Percentiles rank a stretch among this genome's conserved stretches.
Evolutionary conservation across 495 filamentous ascomycete genomes (phyloP).

Genomic region (Penicillium goetzii): DNA sequence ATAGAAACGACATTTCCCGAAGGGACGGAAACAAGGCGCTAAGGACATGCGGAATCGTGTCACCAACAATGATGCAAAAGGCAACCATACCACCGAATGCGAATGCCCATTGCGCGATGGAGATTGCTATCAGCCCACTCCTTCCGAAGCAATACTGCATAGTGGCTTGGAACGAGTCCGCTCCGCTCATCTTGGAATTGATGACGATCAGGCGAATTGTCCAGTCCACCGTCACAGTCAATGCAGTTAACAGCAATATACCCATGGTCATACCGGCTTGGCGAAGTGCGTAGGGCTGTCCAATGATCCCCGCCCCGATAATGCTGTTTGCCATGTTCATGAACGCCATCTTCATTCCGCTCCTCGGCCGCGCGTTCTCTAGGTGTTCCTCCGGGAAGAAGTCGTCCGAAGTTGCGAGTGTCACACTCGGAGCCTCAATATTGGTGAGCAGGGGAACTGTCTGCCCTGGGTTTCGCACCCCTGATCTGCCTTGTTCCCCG

Average conservation of each 20-base stretch:
- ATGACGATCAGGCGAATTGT: slow-evolving; percentile 95
- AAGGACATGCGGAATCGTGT: slow-evolving; percentile 91
- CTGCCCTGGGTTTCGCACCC: slow-evolving; percentile 42
- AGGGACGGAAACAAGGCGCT: slow-evolving; percentile 79
- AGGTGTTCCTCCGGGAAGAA: slow-evolving; percentile 63
- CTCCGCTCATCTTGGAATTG: slow-evolving; percentile 92
- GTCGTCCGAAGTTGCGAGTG: slow-evolving; percentile 67
- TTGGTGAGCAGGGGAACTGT: slow-evolving; percentile 77
- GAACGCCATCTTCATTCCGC: slow-evolving; percentile 71
- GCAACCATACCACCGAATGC: slow-evolving; percentile 98
- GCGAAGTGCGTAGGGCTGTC: slow-evolving; percentile 91
- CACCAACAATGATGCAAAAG: slow-evolving; percentile 95
- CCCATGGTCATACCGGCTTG: slow-evolving; percentile 87
- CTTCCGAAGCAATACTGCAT: slow-evolving; percentile 93
- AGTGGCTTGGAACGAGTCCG: slow-evolving; percentile 90
- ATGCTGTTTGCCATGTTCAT: slow-evolving; percentile 99
- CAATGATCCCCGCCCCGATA: slow-evolving; percentile 97
- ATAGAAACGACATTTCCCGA: slow-evolving; percentile 70
- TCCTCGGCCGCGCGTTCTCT: slow-evolving; percentile 65
- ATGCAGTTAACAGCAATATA: slow-evolving; percentile 70
- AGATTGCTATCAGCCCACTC: slow-evolving; percentile 85
- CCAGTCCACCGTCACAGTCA: slow-evolving; percentile 91
- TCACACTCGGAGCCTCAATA: slow-evolving; percentile 86
- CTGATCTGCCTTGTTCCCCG: slow-evolving; percentile 28
- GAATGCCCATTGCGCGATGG: slow-evolving; percentile 91